Evolutionary conservation across 768 basidiomycete genomes (phyloP).

Genomic region (Mycena rosella): DNA sequence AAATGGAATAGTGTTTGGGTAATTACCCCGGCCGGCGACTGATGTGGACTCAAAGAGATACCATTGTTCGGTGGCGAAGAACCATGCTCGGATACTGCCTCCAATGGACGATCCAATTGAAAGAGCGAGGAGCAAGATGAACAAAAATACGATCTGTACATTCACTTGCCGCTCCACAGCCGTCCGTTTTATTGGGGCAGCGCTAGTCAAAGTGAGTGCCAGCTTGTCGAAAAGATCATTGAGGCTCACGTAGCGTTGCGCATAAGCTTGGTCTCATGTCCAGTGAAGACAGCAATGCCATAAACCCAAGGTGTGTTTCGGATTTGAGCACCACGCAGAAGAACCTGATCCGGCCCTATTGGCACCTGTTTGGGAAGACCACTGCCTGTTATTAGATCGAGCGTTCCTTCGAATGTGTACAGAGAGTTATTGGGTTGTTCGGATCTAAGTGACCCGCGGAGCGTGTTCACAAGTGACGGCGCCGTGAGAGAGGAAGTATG

Average conservation of each 20-base stretch:
- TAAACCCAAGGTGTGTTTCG: constrained; percentile 98
- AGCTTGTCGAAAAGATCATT: not conserved
- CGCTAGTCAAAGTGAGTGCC: constrained; percentile 58
- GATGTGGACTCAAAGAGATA: constrained; percentile 80
- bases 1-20: constrained; percentile 7
- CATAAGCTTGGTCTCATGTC: constrained; percentile 99
- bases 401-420: constrained; percentile 92
- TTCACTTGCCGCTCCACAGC: constrained; percentile 98
- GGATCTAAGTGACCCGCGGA: constrained; percentile 89
- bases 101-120: constrained; percentile 95
- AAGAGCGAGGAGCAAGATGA: constrained; percentile 86
- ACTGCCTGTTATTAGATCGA: constrained; percentile 70
- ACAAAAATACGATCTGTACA: constrained; percentile 94
- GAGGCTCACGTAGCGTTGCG: constrained; percentile 92
- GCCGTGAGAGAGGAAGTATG: constrained; percentile 84
- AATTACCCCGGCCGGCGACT: constrained; percentile 73
- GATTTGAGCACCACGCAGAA: constrained; percentile 94
- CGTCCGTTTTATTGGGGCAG: constrained; percentile 96
- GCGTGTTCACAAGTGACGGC: constrained; percentile 76
- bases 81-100: constrained; percentile 91
- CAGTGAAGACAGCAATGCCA: constrained; percentile 93
- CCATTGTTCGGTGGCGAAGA: constrained; percentile 90
- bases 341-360: constrained; percentile 93
- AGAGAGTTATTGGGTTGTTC: constrained; percentile 98
- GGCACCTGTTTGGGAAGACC: constrained; percentile 86